These are phyloP conservation scores for Globisporangium paddicum DNA, from an alignment of 352 stramenopile genomes.

Conservation along the genomic window DNA sequence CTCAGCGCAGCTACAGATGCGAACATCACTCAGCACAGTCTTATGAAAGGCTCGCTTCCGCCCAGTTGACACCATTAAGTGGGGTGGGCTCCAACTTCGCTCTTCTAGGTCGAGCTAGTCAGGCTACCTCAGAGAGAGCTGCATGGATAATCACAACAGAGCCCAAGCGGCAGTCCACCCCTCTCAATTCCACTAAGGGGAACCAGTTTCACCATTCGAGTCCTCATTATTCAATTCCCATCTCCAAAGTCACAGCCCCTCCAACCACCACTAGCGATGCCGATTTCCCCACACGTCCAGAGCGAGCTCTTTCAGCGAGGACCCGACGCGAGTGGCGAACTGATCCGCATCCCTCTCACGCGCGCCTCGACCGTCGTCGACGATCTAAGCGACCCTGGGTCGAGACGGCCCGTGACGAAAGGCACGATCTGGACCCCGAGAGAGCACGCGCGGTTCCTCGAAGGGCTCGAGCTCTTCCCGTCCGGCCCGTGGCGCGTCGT, in stretches of 20 bases:
- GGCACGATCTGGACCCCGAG: neutral
- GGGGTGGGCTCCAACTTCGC: too few relatives aligned
- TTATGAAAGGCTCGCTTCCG: neutral
- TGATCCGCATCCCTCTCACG: constrained; percentile 1
- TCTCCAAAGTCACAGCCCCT: too few relatives aligned
- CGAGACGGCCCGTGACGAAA: neutral
- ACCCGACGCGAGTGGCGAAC: neutral
- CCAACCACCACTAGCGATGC: neutral
- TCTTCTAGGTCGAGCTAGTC: neutral
- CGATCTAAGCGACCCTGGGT: neutral
- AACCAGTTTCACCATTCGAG: too few relatives aligned
- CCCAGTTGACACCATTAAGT: too few relatives aligned
- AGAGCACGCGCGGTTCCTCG: constrained; percentile 35
- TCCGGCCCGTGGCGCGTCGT: constrained; percentile 23
- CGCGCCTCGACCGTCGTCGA: neutral
- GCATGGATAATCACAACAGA: too few relatives aligned
- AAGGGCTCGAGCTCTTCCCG: constrained; percentile 30
- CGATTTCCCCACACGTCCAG: neutral
- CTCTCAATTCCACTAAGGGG: too few relatives aligned
- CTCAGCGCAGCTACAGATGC: neutral
- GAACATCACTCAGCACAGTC: neutral
- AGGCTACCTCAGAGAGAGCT: neutral
- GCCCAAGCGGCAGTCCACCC: too few relatives aligned
- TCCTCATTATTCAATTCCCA: too few relatives aligned
- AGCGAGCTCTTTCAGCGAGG: neutral